Evolutionary conservation across 2,329 filamentous ascomycete species (phyloP), one percentile per base, ranked within the genome.

Genomic region (Colletotrichum spaethianum): DNA sequence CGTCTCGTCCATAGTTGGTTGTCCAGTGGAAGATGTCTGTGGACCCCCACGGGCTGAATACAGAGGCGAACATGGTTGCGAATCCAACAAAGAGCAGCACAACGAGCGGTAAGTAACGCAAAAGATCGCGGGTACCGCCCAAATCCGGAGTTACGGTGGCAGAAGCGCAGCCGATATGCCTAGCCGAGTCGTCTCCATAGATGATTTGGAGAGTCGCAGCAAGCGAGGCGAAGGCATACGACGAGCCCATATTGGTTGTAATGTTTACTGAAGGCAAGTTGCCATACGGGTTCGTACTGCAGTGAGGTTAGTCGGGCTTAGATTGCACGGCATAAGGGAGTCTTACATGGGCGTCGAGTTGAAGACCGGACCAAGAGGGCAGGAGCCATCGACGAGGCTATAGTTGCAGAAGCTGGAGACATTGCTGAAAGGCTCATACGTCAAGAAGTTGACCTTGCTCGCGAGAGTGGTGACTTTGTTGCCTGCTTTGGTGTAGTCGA

Each of bases 1-100:
- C 93, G 77, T 99, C 96, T 76, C 96, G 91, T 44, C 96, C 96
- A 80, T 97, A 98, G 80, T 99, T 99, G 79, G 94, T 97, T n/a
- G 94, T 95, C 95, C 96, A 99, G 75, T 94, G 92, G 80, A 98
- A 98, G 26, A 96, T 88, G 79, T 99, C 93, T 9, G 91, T 91
- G 1, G 94, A 94, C 26, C 96, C 96, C 96, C 96, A 99, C 0
- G 96, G 96, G 78, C 95, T 98, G 79, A 91, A 96, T 46, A 97
- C 94, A 61, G 91, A 93, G 3, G 96, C 95, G 75, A 94, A 91
- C 44, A 95, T 86, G 8, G 96, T 98, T 18, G 95, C 94, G 70
- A 95, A 82, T 2, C 91, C 96, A 56, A 97, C 94, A 50, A 96
- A 86, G 3, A 96, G 84, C 40, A 99, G 86, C 31, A 98, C 90